These are phyloP conservation scores for Coemansia sp. DNA, from an alignment of 192 early-diverging fungal genomes.

Conservation along the genomic window DNA sequence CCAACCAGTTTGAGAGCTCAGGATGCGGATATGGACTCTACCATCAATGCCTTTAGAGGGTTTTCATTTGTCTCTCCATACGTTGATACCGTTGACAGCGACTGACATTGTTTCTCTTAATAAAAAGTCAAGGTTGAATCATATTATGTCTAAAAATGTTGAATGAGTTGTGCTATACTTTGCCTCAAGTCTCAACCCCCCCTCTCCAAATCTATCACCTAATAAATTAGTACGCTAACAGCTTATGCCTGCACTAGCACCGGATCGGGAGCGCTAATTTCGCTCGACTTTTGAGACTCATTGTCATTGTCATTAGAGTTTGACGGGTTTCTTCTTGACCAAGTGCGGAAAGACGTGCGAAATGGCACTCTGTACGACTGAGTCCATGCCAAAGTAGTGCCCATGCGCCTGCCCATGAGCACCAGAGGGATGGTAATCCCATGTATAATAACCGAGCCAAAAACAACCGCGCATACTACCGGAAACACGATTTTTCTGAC, in stretches of 20 bases:
- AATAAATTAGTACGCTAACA: too few species aligned
- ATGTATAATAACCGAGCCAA: conserved; percentile 80
- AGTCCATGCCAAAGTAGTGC: conserved; percentile 28
- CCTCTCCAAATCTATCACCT: too few species aligned
- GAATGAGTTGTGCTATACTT: background rate
- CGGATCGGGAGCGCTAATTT: too few species aligned
- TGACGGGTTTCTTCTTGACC: background rate
- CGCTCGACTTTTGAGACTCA: too few species aligned
- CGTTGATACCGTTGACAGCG: conserved; percentile 26
- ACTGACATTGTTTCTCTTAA: conserved; percentile 8
- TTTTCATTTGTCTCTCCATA: conserved; percentile 46
- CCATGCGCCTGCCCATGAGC: conserved; percentile 56
- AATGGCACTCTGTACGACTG: conserved; percentile 8
- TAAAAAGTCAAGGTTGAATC: background rate
- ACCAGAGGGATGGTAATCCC: conserved; percentile 78
- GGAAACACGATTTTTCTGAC: conserved; percentile 44
- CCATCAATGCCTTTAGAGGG: conserved; percentile 40
- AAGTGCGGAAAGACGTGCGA: conserved; percentile 1
- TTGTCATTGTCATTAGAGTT: background rate
- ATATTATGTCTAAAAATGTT: background rate
- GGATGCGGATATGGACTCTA: conserved; percentile 24
- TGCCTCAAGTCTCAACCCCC: too few species aligned
- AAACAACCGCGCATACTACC: conserved; percentile 69
- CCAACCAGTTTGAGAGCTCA: conserved; percentile 9
- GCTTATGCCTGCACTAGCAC: too few species aligned